A percentile compares a stretch with the other conserved stretches of the same genome.
phyloP scores from a whole-genome alignment of 768 basidiomycete genomes.

The Amanita subjunquillea region DNA sequence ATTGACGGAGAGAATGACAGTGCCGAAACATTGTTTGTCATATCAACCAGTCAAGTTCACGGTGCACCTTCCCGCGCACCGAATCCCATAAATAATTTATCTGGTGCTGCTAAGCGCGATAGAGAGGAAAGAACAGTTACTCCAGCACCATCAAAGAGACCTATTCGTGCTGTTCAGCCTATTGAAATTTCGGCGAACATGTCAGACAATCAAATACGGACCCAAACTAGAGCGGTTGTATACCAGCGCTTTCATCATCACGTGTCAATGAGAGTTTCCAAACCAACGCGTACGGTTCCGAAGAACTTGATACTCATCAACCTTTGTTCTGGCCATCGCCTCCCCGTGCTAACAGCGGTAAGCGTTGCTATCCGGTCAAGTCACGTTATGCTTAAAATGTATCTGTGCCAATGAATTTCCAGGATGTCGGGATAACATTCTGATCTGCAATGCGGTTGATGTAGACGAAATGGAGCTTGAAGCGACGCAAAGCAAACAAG shows the following conservation, averaged over 20 bases:
- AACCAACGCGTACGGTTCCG: not conserved
- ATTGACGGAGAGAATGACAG: slow-evolving; percentile 49
- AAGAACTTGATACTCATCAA: not conserved
- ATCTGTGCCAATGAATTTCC: not conserved
- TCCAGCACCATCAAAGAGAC: slow-evolving; percentile 35
- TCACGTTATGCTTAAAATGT: not conserved
- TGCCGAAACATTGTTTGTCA: slow-evolving; percentile 59
- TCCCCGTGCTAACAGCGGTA: not conserved
- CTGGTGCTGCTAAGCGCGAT: slow-evolving; percentile 30
- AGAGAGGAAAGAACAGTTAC: slow-evolving; percentile 30
- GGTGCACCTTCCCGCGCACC: slow-evolving; percentile 20
- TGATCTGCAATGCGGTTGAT: not conserved
- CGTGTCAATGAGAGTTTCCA: not conserved
- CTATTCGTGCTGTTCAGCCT: slow-evolving; percentile 40
- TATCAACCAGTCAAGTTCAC: slow-evolving; percentile 63
- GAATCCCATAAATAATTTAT: slow-evolving; percentile 12
- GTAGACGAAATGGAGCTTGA: slow-evolving; percentile 2
- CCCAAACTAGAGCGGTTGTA: slow-evolving; percentile 18
- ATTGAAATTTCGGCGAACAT: slow-evolving; percentile 10
- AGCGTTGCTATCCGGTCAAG: not conserved
- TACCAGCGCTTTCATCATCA: slow-evolving; percentile 5
- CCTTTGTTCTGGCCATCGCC: slow-evolving; percentile 2
- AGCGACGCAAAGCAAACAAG: slow-evolving; percentile 18
- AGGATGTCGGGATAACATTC: not conserved
- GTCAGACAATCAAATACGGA: slow-evolving; percentile 12